These are phyloP conservation scores for Phytopythium helicoides DNA, from an alignment of 352 stramenopile species.

Conservation along the genomic window DNA sequence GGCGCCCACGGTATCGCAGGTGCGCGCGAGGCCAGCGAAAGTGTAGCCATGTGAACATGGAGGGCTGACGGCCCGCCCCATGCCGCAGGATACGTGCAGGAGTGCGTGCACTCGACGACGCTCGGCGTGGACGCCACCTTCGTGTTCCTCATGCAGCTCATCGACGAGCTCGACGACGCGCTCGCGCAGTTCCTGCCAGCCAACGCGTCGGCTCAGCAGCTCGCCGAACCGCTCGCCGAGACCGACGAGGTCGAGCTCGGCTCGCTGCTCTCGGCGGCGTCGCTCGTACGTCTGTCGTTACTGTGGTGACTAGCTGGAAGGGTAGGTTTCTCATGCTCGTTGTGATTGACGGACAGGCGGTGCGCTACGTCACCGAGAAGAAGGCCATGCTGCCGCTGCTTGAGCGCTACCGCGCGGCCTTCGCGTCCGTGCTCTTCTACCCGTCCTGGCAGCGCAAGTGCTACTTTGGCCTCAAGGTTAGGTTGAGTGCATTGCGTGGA, in stretches of 20 bases:
- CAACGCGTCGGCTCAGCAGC: constrained; percentile 11
- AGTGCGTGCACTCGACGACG: constrained; percentile 71
- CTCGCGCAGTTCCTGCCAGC: constrained; percentile 31
- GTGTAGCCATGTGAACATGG: constrained; percentile 9
- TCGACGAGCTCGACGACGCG: constrained; percentile 61
- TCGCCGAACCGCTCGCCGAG: constrained; percentile 22
- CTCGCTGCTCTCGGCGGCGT: constrained; percentile 62
- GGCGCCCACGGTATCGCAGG: constrained; percentile 25
- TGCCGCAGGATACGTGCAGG: constrained; percentile 60
- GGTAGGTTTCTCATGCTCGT: too few relatives aligned
- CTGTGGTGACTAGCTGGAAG: too few relatives aligned
- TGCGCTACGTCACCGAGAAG: constrained; percentile 75
- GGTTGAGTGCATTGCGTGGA: constrained; percentile 1
- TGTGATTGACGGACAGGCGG: constrained; percentile 44
- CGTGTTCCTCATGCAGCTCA: constrained; percentile 61
- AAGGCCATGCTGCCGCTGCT: constrained; percentile 58
- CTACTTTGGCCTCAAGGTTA: constrained; percentile 48
- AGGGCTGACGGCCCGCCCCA: not conserved
- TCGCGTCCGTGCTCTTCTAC: constrained; percentile 49
- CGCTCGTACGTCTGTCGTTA: constrained; percentile 25
- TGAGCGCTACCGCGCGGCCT: constrained; percentile 45
- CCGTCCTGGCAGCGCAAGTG: constrained; percentile 37
- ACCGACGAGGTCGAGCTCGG: constrained; percentile 70
- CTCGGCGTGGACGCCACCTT: constrained; percentile 55
- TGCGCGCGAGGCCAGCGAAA: constrained; percentile 1